These are phyloP conservation scores for Leccinellum rugosiceps DNA, from an alignment of 768 basidiomycete species.

Conservation along the genomic window DNA sequence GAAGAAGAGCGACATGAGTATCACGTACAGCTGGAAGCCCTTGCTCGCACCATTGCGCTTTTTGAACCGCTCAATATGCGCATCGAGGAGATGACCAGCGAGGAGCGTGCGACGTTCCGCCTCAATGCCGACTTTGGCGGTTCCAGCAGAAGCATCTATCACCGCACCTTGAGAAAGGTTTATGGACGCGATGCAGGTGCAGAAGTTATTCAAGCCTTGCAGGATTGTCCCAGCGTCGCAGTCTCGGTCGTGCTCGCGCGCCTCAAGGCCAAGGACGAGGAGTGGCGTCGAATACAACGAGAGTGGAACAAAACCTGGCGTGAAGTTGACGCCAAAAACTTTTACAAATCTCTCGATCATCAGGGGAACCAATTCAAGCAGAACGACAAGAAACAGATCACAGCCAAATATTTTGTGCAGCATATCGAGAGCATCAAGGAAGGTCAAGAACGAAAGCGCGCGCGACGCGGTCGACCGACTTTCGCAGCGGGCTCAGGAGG, in stretches of 20 bases:
- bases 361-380: constrained; percentile 93
- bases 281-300: constrained; percentile 91
- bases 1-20: constrained; percentile 99
- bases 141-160: constrained; percentile 80
- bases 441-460: constrained; percentile 46
- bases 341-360: constrained; percentile 96
- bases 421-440: constrained; percentile 73
- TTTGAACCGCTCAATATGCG: constrained; percentile 84
- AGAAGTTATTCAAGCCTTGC: constrained; percentile 82
- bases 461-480: constrained; percentile 29
- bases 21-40: constrained; percentile 90
- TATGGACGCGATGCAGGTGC: constrained; percentile 77
- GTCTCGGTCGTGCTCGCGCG: constrained; percentile 89
- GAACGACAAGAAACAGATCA: constrained; percentile 93
- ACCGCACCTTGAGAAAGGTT: constrained; percentile 90
- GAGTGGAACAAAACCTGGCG: constrained; percentile 98
- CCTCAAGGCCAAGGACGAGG: constrained; percentile 91
- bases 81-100: constrained; percentile 84
- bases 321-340: constrained; percentile 95
- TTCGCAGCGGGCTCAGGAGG: constrained; percentile 49
- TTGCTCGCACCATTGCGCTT: constrained; percentile 84
- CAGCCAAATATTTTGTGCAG: constrained; percentile 74
- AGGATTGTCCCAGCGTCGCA: constrained; percentile 87
- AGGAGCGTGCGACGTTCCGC: constrained; percentile 79
- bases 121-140: constrained; percentile 90